Base-by-base conservation (phyloP, 75 land plant species). In the Picea sitchensis region DNA sequence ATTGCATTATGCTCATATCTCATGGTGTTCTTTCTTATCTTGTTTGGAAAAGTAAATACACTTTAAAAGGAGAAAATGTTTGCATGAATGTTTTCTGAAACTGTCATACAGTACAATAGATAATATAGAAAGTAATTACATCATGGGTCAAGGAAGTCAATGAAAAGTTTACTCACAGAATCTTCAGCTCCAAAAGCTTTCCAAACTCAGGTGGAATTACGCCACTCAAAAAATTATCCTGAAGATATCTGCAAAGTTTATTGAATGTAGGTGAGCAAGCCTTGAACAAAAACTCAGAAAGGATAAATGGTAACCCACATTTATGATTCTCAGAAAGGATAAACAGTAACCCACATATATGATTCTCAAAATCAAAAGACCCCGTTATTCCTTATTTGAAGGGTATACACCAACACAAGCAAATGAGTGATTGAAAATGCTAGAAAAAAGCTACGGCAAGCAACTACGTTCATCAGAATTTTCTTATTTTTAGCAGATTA, bases 211-310 rank as follows among this genome's bases (percentile, higher is more conserved):
- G 59, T 0, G 98, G 98, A 78, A 95, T 89, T 21, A 62, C 20
- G 26, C 92, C 98, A 75, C 89, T 88, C 51, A 95, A 83, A 80
- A 86, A 95, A 72, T 95, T 95, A 11, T 84, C 89, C 81, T 90
- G 91, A 83, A 95, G 83, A 81, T 83, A 91, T 79, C 98, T 95
- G 88, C 64, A 73, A 68, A 79, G 15, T 63, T 62, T 51, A 51
- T 51, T 51, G 13, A 51, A 51, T 9, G 12, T 51, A 9, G 56
- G 56, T 9, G 56, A 51, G 56, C 56, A 51, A 51, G 56, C 2
- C 12, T 51, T 51, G 2, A 51, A 51, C 56, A 51, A 51, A 51
- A 51, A 51, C 56, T 51, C 56, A 51, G 56, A 51, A 9, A 9
- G 56, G 56, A 51, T 51, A 51, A 51, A 51, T 12, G 9, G 2